A percentile compares a stretch with the other conserved stretches of the same genome.
Evolutionary conservation across 2,329 filamentous ascomycete species (phyloP).

Genomic region (Cordyceps militaris): DNA sequence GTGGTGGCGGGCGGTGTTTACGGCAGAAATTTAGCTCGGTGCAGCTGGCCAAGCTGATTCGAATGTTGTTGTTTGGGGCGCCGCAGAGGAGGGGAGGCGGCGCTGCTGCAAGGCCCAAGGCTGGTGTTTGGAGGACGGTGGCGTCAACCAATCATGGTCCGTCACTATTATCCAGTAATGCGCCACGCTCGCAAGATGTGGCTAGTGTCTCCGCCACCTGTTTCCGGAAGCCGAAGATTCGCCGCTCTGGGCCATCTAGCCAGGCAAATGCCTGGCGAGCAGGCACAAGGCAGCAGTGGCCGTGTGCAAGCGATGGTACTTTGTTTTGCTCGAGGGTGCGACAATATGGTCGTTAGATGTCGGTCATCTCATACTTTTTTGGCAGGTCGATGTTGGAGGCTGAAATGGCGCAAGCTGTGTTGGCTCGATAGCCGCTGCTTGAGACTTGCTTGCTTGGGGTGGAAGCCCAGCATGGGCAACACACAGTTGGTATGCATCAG

Average conservation of each 20-base stretch:
- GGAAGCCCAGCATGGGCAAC: neutral
- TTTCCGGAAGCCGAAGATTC: conserved; percentile 11
- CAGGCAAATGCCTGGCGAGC: neutral
- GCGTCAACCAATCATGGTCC: neutral
- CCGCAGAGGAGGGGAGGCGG: conserved; percentile 1
- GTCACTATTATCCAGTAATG: neutral
- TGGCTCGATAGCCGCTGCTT: neutral
- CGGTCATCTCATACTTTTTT: neutral
- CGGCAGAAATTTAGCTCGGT: conserved; percentile 15
- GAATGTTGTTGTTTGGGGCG: conserved; percentile 13
- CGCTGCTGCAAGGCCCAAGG: conserved; percentile 1
- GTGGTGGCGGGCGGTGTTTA: conserved; percentile 14
- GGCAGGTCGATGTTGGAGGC: neutral
- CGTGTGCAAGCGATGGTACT: neutral
- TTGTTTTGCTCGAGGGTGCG: neutral
- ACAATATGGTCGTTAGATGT: neutral
- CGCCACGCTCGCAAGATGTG: conserved; percentile 10
- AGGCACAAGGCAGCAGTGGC: neutral
- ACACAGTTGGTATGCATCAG: neutral
- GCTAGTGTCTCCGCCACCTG: conserved; percentile 8
- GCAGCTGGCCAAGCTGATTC: conserved; percentile 8
- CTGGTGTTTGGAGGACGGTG: neutral
- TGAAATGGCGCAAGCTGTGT: neutral
- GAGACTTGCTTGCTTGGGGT: neutral
- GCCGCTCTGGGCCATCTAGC: neutral